Conservation (phyloP, 1,284 basidiomycete species). For the Pyrrhoderma lamaoense region DNA sequence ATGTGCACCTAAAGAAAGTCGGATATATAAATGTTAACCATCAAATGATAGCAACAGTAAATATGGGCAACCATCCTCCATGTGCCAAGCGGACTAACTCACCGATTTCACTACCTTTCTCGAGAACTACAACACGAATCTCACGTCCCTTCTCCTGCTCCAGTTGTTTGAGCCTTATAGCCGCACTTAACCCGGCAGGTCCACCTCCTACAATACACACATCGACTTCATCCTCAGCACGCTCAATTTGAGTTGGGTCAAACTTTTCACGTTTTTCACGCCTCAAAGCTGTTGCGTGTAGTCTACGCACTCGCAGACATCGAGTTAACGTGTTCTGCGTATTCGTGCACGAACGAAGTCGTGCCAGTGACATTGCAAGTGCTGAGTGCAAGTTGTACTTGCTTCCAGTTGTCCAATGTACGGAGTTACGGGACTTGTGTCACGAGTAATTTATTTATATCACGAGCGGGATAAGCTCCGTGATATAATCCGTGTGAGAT, state of each 20-base stretch:
- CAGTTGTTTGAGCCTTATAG: constrained; percentile 92
- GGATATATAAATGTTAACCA: not conserved
- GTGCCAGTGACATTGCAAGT: constrained; percentile 55
- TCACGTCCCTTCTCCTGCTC: constrained; percentile 75
- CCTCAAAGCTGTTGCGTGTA: constrained; percentile 26
- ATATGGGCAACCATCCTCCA: not conserved
- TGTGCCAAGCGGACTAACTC: constrained; percentile 27
- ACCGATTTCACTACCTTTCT: constrained; percentile 94
- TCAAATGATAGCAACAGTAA: not conserved
- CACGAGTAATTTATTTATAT: constrained; percentile 36
- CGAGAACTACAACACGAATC: constrained; percentile 88
- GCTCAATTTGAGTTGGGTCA: constrained; percentile 52
- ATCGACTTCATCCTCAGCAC: constrained; percentile 84
- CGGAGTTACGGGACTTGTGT: no score
- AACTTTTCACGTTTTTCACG: constrained; percentile 32
- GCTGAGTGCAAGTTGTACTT: no score
- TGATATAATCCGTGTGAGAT: no score
- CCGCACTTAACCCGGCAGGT: constrained; percentile 93
- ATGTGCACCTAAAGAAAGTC: constrained; percentile 65
- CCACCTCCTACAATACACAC: constrained; percentile 97
- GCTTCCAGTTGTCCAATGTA: no score
- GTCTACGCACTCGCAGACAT: constrained; percentile 10
- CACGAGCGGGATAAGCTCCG: no score
- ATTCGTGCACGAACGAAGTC: not conserved
- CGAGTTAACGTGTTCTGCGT: not conserved